phyloP scores from a whole-genome alignment of 106 monocot species.

The Platanthera guangdongensis region DNA sequence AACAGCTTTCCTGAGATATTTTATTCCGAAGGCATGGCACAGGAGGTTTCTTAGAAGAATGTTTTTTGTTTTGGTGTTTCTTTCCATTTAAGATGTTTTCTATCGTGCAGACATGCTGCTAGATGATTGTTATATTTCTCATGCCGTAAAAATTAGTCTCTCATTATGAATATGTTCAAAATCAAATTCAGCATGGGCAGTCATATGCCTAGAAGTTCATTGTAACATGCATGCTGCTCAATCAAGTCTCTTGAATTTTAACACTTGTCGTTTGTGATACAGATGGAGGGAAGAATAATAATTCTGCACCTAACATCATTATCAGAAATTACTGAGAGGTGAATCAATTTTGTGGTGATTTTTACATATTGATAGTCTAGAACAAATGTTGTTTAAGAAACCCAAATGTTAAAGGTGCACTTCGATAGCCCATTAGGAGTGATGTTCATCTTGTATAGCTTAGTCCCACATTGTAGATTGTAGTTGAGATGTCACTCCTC shows the following conservation, averaged over 20 bases:
- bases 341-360: background rate
- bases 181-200: background rate
- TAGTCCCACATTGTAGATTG: no score
- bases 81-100: background rate
- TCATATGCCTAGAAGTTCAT: background rate
- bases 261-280: slow-evolving; percentile 16
- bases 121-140: background rate
- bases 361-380: no score
- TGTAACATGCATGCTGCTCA: background rate
- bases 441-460: no score
- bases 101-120: background rate
- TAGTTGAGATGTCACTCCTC: no score
- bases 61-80: background rate
- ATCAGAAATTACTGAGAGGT: slow-evolving; percentile 83
- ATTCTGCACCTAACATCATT: slow-evolving; percentile 62
- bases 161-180: background rate
- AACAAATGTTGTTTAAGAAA: background rate
- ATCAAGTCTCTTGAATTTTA: background rate
- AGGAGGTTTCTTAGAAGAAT: slow-evolving; percentile 45
- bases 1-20: slow-evolving; percentile 85
- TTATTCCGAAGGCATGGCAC: slow-evolving; percentile 54
- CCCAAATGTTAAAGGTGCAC: no score
- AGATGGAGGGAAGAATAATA: slow-evolving; percentile 94
- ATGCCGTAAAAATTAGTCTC: background rate
- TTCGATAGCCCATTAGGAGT: no score